phyloP scores from a whole-genome alignment of 179 eudicot genomes.

The Corrigiola litoralis region DNA sequence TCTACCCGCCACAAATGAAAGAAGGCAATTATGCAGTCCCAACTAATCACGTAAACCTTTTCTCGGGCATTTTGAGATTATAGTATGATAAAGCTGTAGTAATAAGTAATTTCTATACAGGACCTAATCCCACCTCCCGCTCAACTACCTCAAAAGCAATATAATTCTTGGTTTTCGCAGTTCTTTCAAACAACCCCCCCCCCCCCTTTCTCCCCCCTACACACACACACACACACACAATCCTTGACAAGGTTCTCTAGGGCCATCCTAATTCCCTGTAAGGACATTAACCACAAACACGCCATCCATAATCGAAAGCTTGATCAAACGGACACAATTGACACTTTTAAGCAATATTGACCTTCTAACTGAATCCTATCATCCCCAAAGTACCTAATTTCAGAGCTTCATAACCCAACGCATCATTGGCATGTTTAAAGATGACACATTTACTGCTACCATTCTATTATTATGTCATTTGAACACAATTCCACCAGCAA shows the following conservation, averaged over 20 bases:
- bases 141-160: neutral
- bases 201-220: too few relatives aligned
- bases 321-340: neutral
- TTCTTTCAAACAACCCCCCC: too few relatives aligned
- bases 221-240: too few relatives aligned
- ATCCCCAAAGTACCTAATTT: neutral
- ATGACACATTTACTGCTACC: neutral
- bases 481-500: neutral
- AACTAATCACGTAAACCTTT: neutral
- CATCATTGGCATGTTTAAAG: slow-evolving; percentile 18
- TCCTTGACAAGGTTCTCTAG: too few relatives aligned
- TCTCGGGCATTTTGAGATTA: neutral
- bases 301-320: neutral
- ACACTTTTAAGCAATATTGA: neutral
- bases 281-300: neutral
- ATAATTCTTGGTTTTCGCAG: neutral
- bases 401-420: neutral
- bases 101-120: neutral
- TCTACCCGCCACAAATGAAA: neutral
- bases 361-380: neutral
- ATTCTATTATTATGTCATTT: too few relatives aligned
- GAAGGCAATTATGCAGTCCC: neutral
- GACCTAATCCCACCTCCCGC: neutral
- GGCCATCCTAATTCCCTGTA: too few relatives aligned
- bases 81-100: neutral